A percentile compares a stretch with the other conserved stretches of the same genome.
Evolutionary conservation across 1,284 basidiomycete species (phyloP).

Genomic region (Ceratobasidium sp.): DNA sequence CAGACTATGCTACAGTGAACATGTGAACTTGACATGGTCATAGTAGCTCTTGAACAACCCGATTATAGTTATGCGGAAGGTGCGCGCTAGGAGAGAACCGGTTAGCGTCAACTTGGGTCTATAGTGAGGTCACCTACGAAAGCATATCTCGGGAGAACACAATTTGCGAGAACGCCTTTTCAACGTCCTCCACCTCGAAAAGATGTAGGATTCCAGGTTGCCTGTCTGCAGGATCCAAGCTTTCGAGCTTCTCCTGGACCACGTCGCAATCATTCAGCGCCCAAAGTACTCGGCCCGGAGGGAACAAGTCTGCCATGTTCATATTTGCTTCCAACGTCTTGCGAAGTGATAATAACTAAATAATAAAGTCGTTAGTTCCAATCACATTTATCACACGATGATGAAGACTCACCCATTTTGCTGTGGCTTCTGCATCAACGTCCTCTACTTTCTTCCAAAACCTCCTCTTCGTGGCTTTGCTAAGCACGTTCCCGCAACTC

Average conservation of each 20-base stretch:
- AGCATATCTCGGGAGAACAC: constrained; percentile 85
- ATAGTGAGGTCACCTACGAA: constrained; percentile 57
- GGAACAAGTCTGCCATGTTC: constrained; percentile 77
- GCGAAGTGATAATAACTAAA: constrained; percentile 76
- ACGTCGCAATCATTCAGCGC: constrained; percentile 75
- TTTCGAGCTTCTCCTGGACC: constrained; percentile 58
- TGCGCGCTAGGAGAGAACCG: constrained; percentile 60
- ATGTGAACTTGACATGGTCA: constrained; percentile 49
- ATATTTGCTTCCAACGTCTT: constrained; percentile 89
- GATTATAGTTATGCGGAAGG: constrained; percentile 73
- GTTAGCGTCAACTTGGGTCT: constrained; percentile 10
- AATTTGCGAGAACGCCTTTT: constrained; percentile 81
- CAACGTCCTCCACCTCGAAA: constrained; percentile 78
- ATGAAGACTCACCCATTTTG: constrained; percentile 67
- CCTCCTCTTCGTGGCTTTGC: constrained; percentile 31
- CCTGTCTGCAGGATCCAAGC: constrained; percentile 49
- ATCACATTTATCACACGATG: too few relatives aligned
- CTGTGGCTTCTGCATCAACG: constrained; percentile 48
- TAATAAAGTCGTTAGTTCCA: constrained; percentile 1
- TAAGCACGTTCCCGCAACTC: constrained; percentile 41
- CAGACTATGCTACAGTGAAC: neutral
- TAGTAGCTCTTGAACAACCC: constrained; percentile 70
- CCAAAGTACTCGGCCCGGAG: constrained; percentile 83
- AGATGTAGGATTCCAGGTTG: constrained; percentile 52
- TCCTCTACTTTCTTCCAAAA: constrained; percentile 43